Evolutionary conservation across 345 rosid species (phyloP).

Genomic region (Brassica rapa): DNA sequence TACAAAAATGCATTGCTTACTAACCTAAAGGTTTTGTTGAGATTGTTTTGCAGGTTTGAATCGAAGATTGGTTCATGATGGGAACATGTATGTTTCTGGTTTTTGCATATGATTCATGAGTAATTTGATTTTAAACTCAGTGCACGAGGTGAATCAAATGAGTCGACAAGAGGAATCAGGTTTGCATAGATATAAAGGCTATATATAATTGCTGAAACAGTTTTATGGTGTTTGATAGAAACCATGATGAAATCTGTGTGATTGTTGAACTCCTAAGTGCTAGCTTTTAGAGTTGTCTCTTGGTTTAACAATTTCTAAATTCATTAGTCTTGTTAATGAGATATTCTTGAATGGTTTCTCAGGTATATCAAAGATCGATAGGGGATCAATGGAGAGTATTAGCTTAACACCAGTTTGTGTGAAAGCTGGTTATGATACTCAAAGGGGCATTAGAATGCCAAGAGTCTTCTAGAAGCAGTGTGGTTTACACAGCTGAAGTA

Average conservation of each 20-base stretch:
- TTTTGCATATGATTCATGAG: background rate
- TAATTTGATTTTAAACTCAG: background rate
- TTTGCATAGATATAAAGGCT: background rate
- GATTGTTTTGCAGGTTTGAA: conserved; percentile 6
- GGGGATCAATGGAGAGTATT: background rate
- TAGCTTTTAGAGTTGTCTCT: background rate
- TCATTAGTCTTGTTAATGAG: background rate
- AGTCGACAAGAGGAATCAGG: background rate
- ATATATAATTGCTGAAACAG: background rate
- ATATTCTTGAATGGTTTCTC: background rate
- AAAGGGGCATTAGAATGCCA: background rate
- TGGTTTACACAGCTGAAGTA: background rate
- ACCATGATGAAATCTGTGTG: background rate
- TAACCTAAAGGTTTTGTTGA: background rate
- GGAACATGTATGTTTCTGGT: background rate
- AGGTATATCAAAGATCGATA: background rate
- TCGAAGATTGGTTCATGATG: background rate
- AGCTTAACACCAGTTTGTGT: background rate
- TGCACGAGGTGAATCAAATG: conserved; percentile 1
- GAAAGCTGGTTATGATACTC: background rate
- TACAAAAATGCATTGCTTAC: background rate
- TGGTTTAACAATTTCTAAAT: background rate
- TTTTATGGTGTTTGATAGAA: background rate
- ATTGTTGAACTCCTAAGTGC: background rate
- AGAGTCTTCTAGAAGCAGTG: background rate